Evolutionary conservation across 768 basidiomycete genomes (phyloP).

Genomic region (Boletellus ananiceps): DNA sequence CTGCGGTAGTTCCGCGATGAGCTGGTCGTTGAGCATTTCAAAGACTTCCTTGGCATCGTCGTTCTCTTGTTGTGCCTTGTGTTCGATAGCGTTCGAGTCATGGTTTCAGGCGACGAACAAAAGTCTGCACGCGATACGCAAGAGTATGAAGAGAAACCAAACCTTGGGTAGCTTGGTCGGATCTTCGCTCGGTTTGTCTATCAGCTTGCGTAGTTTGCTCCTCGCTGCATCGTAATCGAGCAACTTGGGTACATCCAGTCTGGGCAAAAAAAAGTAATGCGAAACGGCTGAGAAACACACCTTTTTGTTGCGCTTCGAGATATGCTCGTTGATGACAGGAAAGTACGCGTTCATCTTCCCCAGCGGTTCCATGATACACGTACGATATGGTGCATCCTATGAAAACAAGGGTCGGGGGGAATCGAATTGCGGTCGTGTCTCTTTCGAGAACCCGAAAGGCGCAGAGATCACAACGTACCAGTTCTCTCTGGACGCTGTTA

Average conservation of each 20-base stretch:
- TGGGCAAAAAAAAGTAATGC: background rate
- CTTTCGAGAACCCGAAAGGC: background rate
- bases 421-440: constrained; percentile 1
- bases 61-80: constrained; percentile 84
- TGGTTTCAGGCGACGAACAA: background rate
- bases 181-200: constrained; percentile 93
- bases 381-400: constrained; percentile 91
- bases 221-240: constrained; percentile 94
- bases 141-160: constrained; percentile 3
- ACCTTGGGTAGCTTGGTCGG: constrained; percentile 86
- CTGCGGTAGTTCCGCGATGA: constrained; percentile 86
- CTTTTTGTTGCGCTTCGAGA: constrained; percentile 95
- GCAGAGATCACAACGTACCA: constrained; percentile 49
- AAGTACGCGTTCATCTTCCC: constrained; percentile 97
- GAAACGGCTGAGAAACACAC: constrained; percentile 34
- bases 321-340: constrained; percentile 89
- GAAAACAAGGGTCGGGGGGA: background rate
- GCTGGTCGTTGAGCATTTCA: constrained; percentile 87
- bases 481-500: constrained; percentile 72
- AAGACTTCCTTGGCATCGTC: constrained; percentile 95
- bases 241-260: constrained; percentile 46
- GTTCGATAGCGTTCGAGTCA: background rate
- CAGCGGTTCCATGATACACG: constrained; percentile 91
- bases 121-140: no score
- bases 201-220: constrained; percentile 81